Evolutionary conservation across 2,329 filamentous ascomycete species (phyloP).

Genomic region (Cladophialophora chaetospira): DNA sequence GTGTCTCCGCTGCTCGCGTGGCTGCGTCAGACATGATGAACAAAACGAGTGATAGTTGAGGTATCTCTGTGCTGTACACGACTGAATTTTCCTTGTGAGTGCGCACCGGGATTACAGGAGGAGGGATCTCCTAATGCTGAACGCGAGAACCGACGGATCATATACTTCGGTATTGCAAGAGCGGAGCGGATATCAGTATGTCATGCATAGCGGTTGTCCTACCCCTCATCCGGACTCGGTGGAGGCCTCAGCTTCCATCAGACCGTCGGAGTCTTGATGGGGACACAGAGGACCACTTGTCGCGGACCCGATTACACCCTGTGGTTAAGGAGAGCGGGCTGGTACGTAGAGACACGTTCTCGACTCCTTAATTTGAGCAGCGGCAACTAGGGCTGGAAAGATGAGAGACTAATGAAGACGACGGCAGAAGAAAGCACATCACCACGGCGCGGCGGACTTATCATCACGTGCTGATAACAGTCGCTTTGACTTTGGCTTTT

Average conservation of each 20-base stretch:
- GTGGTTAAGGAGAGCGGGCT: not conserved
- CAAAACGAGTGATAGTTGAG: not conserved
- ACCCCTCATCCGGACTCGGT: conserved; percentile 17
- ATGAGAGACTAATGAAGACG: not conserved
- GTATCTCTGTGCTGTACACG: too few species aligned
- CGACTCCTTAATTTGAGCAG: not conserved
- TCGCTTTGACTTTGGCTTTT: not conserved
- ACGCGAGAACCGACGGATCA: not conserved
- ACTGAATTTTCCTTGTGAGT: too few species aligned
- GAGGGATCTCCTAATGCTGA: too few species aligned
- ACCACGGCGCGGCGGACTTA: not conserved
- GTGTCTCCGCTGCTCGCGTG: conserved; percentile 33
- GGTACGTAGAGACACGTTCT: not conserved
- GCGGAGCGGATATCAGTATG: not conserved
- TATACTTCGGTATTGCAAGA: not conserved
- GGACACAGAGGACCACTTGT: not conserved
- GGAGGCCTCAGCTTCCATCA: conserved; percentile 19
- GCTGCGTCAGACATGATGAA: conserved; percentile 27
- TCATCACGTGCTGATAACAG: conserved; percentile 12
- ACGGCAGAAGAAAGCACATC: not conserved
- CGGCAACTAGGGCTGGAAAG: not conserved
- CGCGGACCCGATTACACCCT: not conserved
- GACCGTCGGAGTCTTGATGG: conserved; percentile 2
- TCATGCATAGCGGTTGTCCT: not conserved
- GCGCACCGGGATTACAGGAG: too few species aligned